Percentiles rank a stretch among this genome's conserved stretches.
Evolutionary conservation across 345 rosid species (phyloP).

Genomic region (Odontarrhena argentea): DNA sequence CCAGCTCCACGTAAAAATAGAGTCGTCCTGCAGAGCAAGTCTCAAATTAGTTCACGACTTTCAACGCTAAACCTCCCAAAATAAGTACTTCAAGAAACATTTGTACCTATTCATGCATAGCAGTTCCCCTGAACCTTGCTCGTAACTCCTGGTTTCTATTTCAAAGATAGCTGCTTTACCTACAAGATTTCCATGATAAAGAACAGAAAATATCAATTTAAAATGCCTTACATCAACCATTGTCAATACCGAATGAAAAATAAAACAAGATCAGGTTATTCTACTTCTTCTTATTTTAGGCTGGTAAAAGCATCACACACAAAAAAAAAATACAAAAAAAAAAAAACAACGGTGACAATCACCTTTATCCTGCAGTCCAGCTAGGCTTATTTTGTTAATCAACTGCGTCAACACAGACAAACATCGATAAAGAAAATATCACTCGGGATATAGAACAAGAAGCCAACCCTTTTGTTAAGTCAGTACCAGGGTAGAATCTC

Average conservation of each 20-base stretch:
- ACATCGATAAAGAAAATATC: not conserved
- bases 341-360: not conserved
- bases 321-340: not conserved
- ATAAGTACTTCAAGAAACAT: slow-evolving; percentile 20
- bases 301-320: not conserved
- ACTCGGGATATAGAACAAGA: slow-evolving; percentile 5
- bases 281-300: not conserved
- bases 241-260: not conserved
- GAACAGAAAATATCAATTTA: not conserved
- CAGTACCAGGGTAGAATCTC: not conserved
- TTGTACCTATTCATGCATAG: slow-evolving; percentile 78
- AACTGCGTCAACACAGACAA: slow-evolving; percentile 54
- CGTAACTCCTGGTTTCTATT: slow-evolving; percentile 72
- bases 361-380: slow-evolving; percentile 96
- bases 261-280: not conserved
- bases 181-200: slow-evolving; percentile 32
- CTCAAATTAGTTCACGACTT: slow-evolving; percentile 17
- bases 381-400: slow-evolving; percentile 61
- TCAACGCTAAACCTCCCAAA: not conserved
- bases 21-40: slow-evolving; percentile 54
- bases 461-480: not conserved
- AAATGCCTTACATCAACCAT: not conserved
- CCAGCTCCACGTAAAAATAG: slow-evolving; percentile 82
- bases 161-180: slow-evolving; percentile 92
- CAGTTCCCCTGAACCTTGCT: slow-evolving; percentile 66